Base-by-base conservation (phyloP, 2,329 filamentous ascomycete genomes). In the Trichoderma endophyticum region DNA sequence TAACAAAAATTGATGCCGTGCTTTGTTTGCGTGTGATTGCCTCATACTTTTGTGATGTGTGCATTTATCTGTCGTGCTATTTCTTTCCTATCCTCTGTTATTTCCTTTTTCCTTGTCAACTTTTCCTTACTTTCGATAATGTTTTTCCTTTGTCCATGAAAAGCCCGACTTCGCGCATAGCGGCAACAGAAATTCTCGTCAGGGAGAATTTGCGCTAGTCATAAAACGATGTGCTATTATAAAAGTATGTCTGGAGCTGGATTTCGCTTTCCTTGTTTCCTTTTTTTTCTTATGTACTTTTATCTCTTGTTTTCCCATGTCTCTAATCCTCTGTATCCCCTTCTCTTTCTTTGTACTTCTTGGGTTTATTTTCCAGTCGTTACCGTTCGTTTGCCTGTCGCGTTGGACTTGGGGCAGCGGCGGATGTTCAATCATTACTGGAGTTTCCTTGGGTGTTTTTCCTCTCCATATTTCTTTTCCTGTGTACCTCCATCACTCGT, bases 11-110 rank as follows among this genome's bases (percentile, higher is more conserved):
- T 72, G 72, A 63, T 73, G 65, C 65, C 36, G 32, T 71, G 71
- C 65, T 70, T 64, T 70, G 66, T 54, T 73, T 71, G 63, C 39
- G 30, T 57, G 57, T 72, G 67, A 39, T 71, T 71, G 63, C 63
- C 63, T 51, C 67, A 43, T 70, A 24, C 21, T 36, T 30, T 71
- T 64, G 60, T 71, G 60, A 64, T 71, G 60, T 71, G 51, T 51
- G 34, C 21, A 61, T 54, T 26, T 6, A n/a, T 69, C 39, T 14
- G 11, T 34, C 28, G 15, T 54, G 28, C 12, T 57, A 2, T 51
- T 3, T 39, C 9, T 21, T 21, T 11, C 9, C 39, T 68, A 3
- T 32, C 2, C 11, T 67, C 3, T 66, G 1, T 8, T 43, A 24
- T 24, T 14, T 24, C 12, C 12, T 30, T 28, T 9, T 30, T 6